Evolutionary conservation across 163 green algal genomes (phyloP), one percentile per base, ranked within the genome.

Genomic region (Trebouxia gelatinosa): DNA sequence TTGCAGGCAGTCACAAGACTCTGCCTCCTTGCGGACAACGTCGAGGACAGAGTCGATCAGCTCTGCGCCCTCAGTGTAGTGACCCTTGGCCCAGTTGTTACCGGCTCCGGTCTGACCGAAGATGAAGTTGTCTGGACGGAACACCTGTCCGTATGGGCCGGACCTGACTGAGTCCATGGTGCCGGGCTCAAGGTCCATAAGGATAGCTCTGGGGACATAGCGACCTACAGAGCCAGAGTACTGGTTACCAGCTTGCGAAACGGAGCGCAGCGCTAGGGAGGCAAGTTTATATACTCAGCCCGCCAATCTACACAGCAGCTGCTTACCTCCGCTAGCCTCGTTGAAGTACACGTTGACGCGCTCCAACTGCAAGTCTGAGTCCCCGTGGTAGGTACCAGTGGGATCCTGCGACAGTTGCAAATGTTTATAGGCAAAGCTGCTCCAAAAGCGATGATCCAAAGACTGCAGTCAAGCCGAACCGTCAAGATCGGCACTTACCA

Each of bases 1-100:
- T 84, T 98, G 94, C 76, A 98, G 91, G 88, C 94, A 98, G 82
- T 98, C 92, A 72, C 87, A 95, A 59, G 80, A 87, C 89, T 98
- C 95, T 46, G 95, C 93, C 87, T 98, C 95, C 91, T 98, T 98
- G 81, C 95, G 92, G 17, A 98, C 94, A 7, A 98, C 93, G 67
- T 98, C 94, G 78, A 98, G 89, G 13, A 98, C 95, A 26, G 90
- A 95, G 89, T 99, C 95, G 74, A 99, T 98, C 26, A 99, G 88
- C 90, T 99, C 95, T 46, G 95, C 95, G 46, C 95, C 95, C 90
- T 98, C 95, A n/a, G 95, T 99, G 91, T 99, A 99, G 91, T 99
- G 95, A 58, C 95, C 95, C 89, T 98, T 98, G 74, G 95, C 95
- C 95, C 95, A 99, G 93, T 99, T 99, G 90, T 99, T 99, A 40